Percentiles rank a stretch among this genome's conserved stretches.
phyloP scores from a whole-genome alignment of 2,329 filamentous ascomycete species.

The Alternaria brassicicola region DNA sequence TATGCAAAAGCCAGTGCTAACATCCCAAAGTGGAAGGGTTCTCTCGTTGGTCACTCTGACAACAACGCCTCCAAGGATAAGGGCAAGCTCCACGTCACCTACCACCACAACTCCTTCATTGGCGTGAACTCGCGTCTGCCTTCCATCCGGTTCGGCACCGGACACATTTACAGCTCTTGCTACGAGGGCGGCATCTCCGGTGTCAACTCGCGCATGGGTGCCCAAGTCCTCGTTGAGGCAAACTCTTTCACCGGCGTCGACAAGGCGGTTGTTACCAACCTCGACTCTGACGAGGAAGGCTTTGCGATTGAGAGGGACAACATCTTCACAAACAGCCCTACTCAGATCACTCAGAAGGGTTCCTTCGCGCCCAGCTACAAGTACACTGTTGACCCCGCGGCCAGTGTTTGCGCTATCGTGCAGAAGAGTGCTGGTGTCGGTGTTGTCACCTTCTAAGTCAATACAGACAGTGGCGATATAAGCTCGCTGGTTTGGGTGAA shows the following conservation, averaged over 20 bases:
- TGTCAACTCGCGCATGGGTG: constrained; percentile 53
- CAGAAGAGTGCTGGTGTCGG: constrained; percentile 40
- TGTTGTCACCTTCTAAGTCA: constrained; percentile 38
- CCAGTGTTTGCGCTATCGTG: constrained; percentile 34
- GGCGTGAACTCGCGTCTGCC: constrained; percentile 69
- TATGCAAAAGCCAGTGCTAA: constrained; percentile 5
- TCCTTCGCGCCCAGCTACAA: constrained; percentile 60
- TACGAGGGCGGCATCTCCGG: constrained; percentile 47
- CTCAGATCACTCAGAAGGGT: constrained; percentile 57
- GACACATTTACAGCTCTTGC: constrained; percentile 64
- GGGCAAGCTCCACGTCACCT: constrained; percentile 68
- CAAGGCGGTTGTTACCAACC: constrained; percentile 62
- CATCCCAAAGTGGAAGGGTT: constrained; percentile 59
- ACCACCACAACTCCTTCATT: constrained; percentile 69
- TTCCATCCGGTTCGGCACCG: constrained; percentile 69
- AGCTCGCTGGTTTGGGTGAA: neutral
- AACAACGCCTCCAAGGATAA: constrained; percentile 54
- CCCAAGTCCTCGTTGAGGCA: constrained; percentile 53
- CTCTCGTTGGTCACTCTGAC: constrained; percentile 57
- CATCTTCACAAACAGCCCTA: constrained; percentile 48
- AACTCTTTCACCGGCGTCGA: constrained; percentile 63
- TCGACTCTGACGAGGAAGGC: constrained; percentile 62
- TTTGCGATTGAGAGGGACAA: constrained; percentile 56
- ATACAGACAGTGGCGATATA: neutral
- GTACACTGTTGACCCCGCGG: constrained; percentile 51